Base-by-base conservation (phyloP, 73 alveolate genomes). In the Tetrahymena malaccensis region DNA sequence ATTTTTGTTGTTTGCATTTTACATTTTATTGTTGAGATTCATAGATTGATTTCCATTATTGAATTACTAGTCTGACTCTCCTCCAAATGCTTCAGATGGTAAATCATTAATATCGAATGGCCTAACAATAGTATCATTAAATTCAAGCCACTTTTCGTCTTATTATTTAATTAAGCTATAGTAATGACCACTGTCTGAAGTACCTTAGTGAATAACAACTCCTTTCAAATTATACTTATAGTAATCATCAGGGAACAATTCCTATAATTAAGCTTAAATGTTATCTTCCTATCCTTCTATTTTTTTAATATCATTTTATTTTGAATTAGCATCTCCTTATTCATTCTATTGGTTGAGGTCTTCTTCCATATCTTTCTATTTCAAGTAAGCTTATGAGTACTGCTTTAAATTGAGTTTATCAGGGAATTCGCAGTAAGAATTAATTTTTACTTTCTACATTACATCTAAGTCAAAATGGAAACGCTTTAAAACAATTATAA, bases 381-480 rank as follows among this genome's bases (percentile, higher is more conserved):
- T 85, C 22, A 98, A 96, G 37, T 98, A 99, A 85, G 97, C 99
- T 85, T 98, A 96, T 21, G 99, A 97, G 98, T 98, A 98, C 85
- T 98, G 97, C 94, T 98, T 98, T 94, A 99, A 96, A 96, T 98
- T 98, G 12, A 99, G 93, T 93, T 96, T 96, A 85, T 94, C 85
- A 27, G 99, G 99, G 97, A 99, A 99, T 94, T 99, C 99, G 43
- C 98, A 97, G 97, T 98, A 98, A 94, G 99, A 99, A 96, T 99
- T 99, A 44, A 99, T 98, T 96, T 99, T 98, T 94, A 97, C 95
- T 96, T 99, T 98, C 97, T 95, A 96, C 97, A 98, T 94, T 21
- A 98, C 96, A 84, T 95, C 96, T 94, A 94, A 98, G 96, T 98
- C 98, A 93, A 97, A 99, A 58, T 98, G 99, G 94, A 98, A 99